Base-by-base conservation (phyloP, 1,139 yeast genomes). In the Candida neerlandica region DNA sequence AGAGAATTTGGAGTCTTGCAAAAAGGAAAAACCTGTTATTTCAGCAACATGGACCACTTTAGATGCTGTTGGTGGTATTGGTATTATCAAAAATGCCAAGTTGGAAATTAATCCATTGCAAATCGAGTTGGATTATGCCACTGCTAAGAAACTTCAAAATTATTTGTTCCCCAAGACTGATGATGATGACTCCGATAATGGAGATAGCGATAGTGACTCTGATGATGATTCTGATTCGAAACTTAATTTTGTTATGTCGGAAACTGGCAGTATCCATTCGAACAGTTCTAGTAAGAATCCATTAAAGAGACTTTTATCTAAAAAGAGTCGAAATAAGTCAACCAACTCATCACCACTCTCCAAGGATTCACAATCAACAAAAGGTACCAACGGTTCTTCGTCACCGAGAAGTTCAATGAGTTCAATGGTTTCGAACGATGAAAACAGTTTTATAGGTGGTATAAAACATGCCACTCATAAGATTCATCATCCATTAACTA, bases 51-150 rank as follows among this genome's bases (percentile, higher is more conserved):
- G 97, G 97, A 78, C 81, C 7, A 76, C 86, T 78, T 72, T 86
- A 43, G 85, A 82, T 37, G 89, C 96, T 0, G 88, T 91, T 48
- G 97, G 97, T 4, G 97, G 97, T 2, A 91, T 91, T 44, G 78
- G 85, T 0, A 82, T 89, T 29, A 65, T 77, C 61, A 69, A 70
- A 47, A 63, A 66, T 44, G 78, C 78, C 2, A 64, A 64, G 39
- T 69, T 91, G 58, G 80, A 78, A 21, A 63, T 89, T 35, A 82
- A 81, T 55, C 96, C 97, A 0, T 63, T 90, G 48, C 80, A 82
- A 55, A 70, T 91, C 32, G 90, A 87, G 59, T 69, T 91, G 57
- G 97, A 91, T 58, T 84, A 85, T 59, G 69, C 71, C 3, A 81
- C 92, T 0, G 86, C 91, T 1, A 81, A 80, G 51, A 74, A 74